Base-by-base conservation (phyloP, 495 filamentous ascomycete genomes). In the Chaetomium tenue region DNA sequence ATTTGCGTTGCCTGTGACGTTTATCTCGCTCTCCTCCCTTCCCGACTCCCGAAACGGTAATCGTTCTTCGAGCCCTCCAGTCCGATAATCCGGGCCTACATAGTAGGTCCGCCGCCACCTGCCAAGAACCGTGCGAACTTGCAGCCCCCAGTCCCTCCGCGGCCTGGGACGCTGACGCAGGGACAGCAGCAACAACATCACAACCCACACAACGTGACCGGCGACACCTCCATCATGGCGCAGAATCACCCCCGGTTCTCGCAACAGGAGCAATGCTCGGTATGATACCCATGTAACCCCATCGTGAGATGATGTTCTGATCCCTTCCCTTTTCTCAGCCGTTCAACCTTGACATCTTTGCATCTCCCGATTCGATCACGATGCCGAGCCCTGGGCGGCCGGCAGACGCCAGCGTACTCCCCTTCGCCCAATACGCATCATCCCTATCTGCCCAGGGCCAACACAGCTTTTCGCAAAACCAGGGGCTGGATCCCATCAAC, bases 361-460 rank as follows among this genome's bases (percentile, higher is more conserved):
- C 26, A 12, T 67, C 64, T 18, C 59, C 64, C 3, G 66, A 60
- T 15, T 69, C 60, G 12, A 48, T 69, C 23, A 52, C 8, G 30
- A 63, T 65, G 53, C 47, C 58, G 12, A 33, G 25, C 15, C 18
- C 53, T 15, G 23, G 52, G 37, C 26, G 23, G n/a, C 23, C 55
- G 33, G 20, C 25, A 39, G 52, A 65, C 16, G 59, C 52, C 44
- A 39, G 55, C 57, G 46, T 52, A 13, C 40, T 30, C 2, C 2
- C 42, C 2, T 63, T 65, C 40, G 37, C 13, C 7, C 40, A 26
- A 5, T 64, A 66, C 59, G 30, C 56, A 25, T 23, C 54, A 18
- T 5, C 58, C n/a, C 52, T 61, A 5, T 37, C 58, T 9, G 18
- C 37, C 26, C 57, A 46, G 22, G 46, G n/a, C 26, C 46, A 59